Evolutionary conservation across 1,284 basidiomycete genomes (phyloP).

Genomic region (Coniferiporia sulphurascens): DNA sequence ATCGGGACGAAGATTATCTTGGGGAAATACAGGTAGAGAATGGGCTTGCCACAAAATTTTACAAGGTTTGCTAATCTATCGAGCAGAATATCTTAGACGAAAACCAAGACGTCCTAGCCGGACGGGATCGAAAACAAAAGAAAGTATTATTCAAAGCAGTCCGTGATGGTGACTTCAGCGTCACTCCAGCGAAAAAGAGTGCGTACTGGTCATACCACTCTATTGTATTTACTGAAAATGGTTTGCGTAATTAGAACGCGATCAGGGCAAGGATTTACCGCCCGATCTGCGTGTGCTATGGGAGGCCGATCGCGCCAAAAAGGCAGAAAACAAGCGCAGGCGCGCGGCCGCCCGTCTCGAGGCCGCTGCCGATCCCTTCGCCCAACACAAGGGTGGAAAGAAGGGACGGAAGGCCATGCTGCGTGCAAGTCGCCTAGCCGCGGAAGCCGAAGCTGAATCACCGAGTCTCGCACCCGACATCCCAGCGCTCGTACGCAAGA

Average conservation of each 20-base stretch:
- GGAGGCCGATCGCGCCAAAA: slow-evolving; percentile 77
- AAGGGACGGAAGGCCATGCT: slow-evolving; percentile 63
- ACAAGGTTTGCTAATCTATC: not conserved
- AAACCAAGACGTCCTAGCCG: slow-evolving; percentile 33
- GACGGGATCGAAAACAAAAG: slow-evolving; percentile 44
- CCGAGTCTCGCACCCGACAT: slow-evolving; percentile 52
- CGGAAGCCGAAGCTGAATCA: slow-evolving; percentile 19
- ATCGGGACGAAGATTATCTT: slow-evolving; percentile 61
- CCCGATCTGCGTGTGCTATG: slow-evolving; percentile 67
- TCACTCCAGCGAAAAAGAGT: slow-evolving; percentile 29
- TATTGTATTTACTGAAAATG: not conserved
- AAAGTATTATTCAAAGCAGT: slow-evolving; percentile 64
- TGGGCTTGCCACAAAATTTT: not conserved
- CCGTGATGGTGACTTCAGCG: slow-evolving; percentile 52
- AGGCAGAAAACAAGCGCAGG: slow-evolving; percentile 70
- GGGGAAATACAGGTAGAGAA: slow-evolving; percentile 53
- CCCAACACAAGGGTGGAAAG: slow-evolving; percentile 56
- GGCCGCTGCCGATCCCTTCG: slow-evolving; percentile 50
- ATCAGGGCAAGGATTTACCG: slow-evolving; percentile 52
- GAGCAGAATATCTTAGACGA: slow-evolving; percentile 44
- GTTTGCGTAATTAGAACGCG: slow-evolving; percentile 44
- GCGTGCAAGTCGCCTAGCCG: slow-evolving; percentile 45
- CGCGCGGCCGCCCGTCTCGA: slow-evolving; percentile 56
- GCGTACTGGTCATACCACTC: slow-evolving; percentile 1
- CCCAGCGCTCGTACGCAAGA: slow-evolving; percentile 57